Percentiles rank a stretch among this genome's conserved stretches.
These are phyloP conservation scores for Eragrostis tef DNA, from an alignment of 202 grass and related monocot genomes.

Conservation along the genomic window DNA sequence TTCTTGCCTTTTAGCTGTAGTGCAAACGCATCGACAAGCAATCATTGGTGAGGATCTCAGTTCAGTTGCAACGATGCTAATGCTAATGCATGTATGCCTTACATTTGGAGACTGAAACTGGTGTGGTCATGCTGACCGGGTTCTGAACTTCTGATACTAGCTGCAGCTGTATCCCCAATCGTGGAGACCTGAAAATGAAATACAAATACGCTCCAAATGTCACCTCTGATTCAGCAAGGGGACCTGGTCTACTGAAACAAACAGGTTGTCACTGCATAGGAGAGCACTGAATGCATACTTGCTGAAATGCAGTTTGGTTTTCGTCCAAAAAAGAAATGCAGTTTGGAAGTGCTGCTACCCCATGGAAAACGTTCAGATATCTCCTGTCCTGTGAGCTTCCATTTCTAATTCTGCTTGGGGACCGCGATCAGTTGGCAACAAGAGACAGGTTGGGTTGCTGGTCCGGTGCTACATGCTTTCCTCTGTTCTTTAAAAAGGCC, in stretches of 20 bases:
- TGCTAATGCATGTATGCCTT: neutral
- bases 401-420: no score
- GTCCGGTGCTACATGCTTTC: neutral
- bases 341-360: neutral
- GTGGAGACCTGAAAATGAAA: no score
- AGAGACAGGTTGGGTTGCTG: neutral
- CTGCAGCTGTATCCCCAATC: slow-evolving; percentile 32
- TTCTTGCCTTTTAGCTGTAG: no score
- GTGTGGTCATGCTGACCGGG: neutral
- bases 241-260: slow-evolving; percentile 22
- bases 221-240: neutral
- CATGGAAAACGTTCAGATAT: neutral
- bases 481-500: neutral
- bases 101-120: slow-evolving; percentile 38
- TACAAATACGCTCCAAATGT: slow-evolving; percentile 36
- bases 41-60: slow-evolving; percentile 20
- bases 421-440: no score
- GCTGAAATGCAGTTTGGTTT: no score
- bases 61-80: neutral
- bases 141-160: neutral
- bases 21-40: no score
- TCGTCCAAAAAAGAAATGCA: no score
- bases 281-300: neutral
- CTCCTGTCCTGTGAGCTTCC: no score
- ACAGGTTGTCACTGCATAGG: neutral